Evolutionary conservation across 768 basidiomycete genomes (phyloP).

Genomic region (Lactarius quietus): DNA sequence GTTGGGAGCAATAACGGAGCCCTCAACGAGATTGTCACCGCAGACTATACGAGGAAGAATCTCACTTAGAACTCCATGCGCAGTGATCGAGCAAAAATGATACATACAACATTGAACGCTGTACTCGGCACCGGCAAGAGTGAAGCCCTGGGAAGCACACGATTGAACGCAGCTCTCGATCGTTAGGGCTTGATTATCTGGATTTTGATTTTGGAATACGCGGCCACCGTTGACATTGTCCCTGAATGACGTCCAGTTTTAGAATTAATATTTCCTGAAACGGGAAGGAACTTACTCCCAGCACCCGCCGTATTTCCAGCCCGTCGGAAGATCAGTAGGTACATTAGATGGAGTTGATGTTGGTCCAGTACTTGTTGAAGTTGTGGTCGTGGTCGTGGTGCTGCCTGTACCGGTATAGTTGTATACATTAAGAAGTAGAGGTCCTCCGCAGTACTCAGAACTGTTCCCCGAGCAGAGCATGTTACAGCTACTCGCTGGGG

Average conservation of each 20-base stretch:
- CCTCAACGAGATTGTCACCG: slow-evolving; percentile 59
- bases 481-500: slow-evolving; percentile 50
- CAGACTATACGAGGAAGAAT: slow-evolving; percentile 48
- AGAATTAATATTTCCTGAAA: not conserved
- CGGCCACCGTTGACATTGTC: slow-evolving; percentile 69
- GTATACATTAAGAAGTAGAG: slow-evolving; percentile 60
- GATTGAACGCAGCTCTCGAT: slow-evolving; percentile 58
- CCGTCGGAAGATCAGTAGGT: slow-evolving; percentile 5
- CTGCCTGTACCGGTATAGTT: slow-evolving; percentile 71
- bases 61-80: slow-evolving; percentile 1
- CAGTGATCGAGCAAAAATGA: not conserved
- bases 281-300: slow-evolving; percentile 44
- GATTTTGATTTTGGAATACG: slow-evolving; percentile 44
- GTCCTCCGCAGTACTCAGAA: slow-evolving; percentile 71
- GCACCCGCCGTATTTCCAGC: slow-evolving; percentile 33
- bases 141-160: slow-evolving; percentile 55
- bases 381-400: no score
- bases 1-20: slow-evolving; percentile 48
- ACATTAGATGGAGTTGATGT: no score
- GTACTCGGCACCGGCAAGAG: slow-evolving; percentile 70
- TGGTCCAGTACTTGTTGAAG: no score
- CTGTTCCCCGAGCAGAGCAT: slow-evolving; percentile 64
- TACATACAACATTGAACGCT: slow-evolving; percentile 47
- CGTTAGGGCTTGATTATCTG: slow-evolving; percentile 44
- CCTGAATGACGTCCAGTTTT: slow-evolving; percentile 21